Evolutionary conservation across 805 yeast genomes (phyloP).

Genomic region (Zygoascus flipseniorum): DNA sequence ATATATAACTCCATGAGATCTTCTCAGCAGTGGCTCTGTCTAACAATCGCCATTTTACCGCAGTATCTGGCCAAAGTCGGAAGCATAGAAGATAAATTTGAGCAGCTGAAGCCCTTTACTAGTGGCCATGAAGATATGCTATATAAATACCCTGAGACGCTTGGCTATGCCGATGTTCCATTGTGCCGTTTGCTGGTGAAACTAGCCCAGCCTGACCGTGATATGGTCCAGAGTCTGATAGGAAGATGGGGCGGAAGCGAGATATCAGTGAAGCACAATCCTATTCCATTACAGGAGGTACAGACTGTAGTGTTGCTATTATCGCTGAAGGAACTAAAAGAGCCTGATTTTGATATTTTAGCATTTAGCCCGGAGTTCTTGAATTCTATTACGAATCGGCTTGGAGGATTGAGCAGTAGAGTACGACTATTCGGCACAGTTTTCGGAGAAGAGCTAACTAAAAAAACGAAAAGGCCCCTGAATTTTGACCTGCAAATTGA

Average conservation of each 20-base stretch:
- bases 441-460: slow-evolving; percentile 16
- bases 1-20: not conserved
- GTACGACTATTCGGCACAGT: slow-evolving; percentile 18
- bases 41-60: not conserved
- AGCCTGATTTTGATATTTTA: not conserved
- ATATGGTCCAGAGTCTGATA: slow-evolving; percentile 10
- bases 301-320: slow-evolving; percentile 42
- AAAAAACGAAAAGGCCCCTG: slow-evolving; percentile 20
- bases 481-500: slow-evolving; percentile 20
- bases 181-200: not conserved
- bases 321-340: slow-evolving; percentile 6
- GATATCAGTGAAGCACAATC: slow-evolving; percentile 31
- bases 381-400: slow-evolving; percentile 14
- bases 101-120: not conserved
- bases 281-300: slow-evolving; percentile 37
- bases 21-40: not conserved
- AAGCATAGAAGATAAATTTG: not conserved
- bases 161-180: not conserved
- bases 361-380: slow-evolving; percentile 15
- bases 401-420: slow-evolving; percentile 10
- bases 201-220: not conserved
- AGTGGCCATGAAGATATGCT: not conserved
- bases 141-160: not conserved
- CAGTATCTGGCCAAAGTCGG: not conserved
- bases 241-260: slow-evolving; percentile 31